Base-by-base conservation (phyloP, 345 rosid genomes). In the Cardamine chenopodiifolia region DNA sequence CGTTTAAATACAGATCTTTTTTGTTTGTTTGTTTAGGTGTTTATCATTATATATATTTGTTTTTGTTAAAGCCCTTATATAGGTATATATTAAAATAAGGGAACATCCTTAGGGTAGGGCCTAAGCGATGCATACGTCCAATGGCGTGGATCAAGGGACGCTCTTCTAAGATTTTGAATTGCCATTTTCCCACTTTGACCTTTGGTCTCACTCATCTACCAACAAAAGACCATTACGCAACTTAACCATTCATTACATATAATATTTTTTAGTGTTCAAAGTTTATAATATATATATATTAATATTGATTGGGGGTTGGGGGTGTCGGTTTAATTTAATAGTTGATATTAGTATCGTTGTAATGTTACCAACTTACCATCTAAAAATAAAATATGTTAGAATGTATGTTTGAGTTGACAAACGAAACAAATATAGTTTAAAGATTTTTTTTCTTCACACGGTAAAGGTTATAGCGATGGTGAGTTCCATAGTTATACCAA, bases 131-230 rank as follows among this genome's bases (percentile, higher is more conserved):
- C 20, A 26, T 20, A 42, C 48, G 69, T 18, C 79, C 69, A 50
- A 68, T 68, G 74, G 62, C n/a, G 8, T 60, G 17, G n/a, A 11
- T 22, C 74, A 75, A 75, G 39, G 39, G 79, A 4, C 79, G 7
- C 25, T 17, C 54, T 57, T 66, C 58, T 47, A 44, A 47, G 44
- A 26, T 19, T 73, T 39, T 65, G 12, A 15, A 26, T 22, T 52
- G 73, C 47, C 37, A 67, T 50, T 13, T 60, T 68, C 45, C 35
- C 61, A 26, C 55, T 59, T 75, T 60, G 68, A 68, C 79, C 74
- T 52, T 75, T 75, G 79, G 66, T 60, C 63, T 68, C 37, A 68
- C 18, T 68, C 68, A 68, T 61, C 48, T 44, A 60, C 53, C 63
- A 60, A 68, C 69, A 50, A 60, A 57, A 68, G 50, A 22, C 20